Base-by-base conservation (phyloP, 73 alveolate genomes). In the Tetrahymena borealis region DNA sequence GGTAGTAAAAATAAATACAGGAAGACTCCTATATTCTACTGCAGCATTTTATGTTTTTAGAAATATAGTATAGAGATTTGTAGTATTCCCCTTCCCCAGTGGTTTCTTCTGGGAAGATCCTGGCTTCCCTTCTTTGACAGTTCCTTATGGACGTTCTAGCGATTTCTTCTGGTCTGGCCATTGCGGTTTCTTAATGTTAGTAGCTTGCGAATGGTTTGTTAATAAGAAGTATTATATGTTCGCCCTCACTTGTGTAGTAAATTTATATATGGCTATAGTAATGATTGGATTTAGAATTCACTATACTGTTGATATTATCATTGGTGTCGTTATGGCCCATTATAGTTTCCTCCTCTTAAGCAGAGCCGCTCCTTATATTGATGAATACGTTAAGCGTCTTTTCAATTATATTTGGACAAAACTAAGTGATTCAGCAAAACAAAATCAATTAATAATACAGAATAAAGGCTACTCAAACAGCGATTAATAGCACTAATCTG, bases 141-240 rank as follows among this genome's bases (percentile, higher is more conserved):
- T 97, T 18, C 97, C 98, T 12, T 97, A 97, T 90, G 95, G 95
- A 39, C 95, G 95, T 90, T 96, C 98, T 11, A 97, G 96, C 35
- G 99, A 97, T 91, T 97, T 97, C 94, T 97, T 97, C 92, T 97
- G 78, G 91, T 96, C 98, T 33, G 99, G 99, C 1, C 99, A 97
- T 93, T 94, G 96, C n/a, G 99, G 99, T 39, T 92, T 96, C 38
- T 96, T 97, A 36, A 90, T 94, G 35, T 77, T 97, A 18, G 90
- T 93, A 33, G 42, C 78, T 78, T 78, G 94, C 42, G 98, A 96
- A 91, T 39, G 77, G 42, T 79, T 96, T 95, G 95, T 39, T 90
- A 60, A 94, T 94, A 94, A 38, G 42, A 28, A 94, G 95, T 90
- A 94, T 18, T 38, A 79, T 18, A 79, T 36, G 78, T 39, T 79